Evolutionary conservation across 2,329 filamentous ascomycete species (phyloP), one percentile per base, ranked within the genome.

Genomic region (Chaetomium globosum): DNA sequence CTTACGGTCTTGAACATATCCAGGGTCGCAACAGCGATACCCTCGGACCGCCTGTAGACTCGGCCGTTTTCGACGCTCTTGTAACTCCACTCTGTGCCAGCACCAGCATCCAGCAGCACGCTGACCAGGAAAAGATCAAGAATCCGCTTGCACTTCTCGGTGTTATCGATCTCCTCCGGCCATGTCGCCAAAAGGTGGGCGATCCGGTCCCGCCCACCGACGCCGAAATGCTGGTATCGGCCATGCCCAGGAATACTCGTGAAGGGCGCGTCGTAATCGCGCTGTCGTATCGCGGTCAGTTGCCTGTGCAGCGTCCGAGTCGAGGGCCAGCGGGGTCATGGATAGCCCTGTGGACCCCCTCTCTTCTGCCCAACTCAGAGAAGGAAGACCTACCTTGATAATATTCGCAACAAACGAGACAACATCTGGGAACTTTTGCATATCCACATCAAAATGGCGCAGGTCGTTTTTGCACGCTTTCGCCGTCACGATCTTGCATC

Each of bases 81-180:
- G 80, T 97, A 99, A 71, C 88, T 89, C 95, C 95, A 99, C 70
- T 87, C 85, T 2, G 88, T 94, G 49, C 95, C 95, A 1, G 95
- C 93, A 49, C 95, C 95, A 4, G 95, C 92, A 74, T 96, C 91
- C 9, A 96, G 83, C 58, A 96, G 80, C 8, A 95, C 91, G 58
- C 91, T 94, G 68, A 95, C 75, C 51, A 93, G 80, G 78, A 93
- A 93, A 43, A 94, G 83, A 71, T 93, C 91, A 66, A 94, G 84
- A 67, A 94, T 78, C 68, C 91, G 85, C 68, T 90, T 87, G 65
- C 89, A 91, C 68, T 87, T 86, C 78, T 94, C 91, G 64, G 87
- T 86, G 68, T 82, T 85, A 75, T 95, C 91, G 49, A 93, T 81
- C 12, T 83, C 83, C 12, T 83, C 83, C 7, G 87, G 85, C 85